Base-by-base conservation (phyloP, 306 rosid species). In the Ormosia emarginata region DNA sequence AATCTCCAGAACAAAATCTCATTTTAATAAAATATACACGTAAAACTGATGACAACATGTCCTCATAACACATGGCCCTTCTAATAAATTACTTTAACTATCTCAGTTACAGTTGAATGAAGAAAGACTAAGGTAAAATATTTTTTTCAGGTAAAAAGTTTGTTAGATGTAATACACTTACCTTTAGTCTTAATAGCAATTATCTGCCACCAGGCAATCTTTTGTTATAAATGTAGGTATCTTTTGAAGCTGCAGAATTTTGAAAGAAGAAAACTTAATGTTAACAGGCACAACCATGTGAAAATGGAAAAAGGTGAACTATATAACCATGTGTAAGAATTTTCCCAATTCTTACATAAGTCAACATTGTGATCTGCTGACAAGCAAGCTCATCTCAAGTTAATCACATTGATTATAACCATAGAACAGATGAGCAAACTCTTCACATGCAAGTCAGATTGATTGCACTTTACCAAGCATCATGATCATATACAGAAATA, bases 151-250 rank as follows among this genome's bases (percentile, higher is more conserved):
- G 46, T 15, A 53, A 65, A 33, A 33, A 7, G 33, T 43, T 65
- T 44, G 10, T 43, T 62, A 15, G 50, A 34, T 68, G 68, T 41
- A 34, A 63, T 52, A 75, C 59, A 53, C 50, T 70, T 56, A 78
- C 67, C 53, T 70, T 6, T 49, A 75, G 63, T 72, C 69, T 66
- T 62, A 71, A 63, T 47, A 58, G 82, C 40, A 75, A 80, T 36
- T 67, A 62, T 69, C 75, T 62, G 8, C 14, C 52, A 67, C 58
- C 37, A 18, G 40, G 9, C 46, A 39, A 62, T 37, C 58, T 77
- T 71, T 63, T 40, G 50, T 47, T 61, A 24, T 18, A 69, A 66
- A 46, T 63, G 86, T 32, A 32, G 56, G 50, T 50, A 46, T 74
- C 62, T 75, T 75, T 56, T 43, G 57, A 39, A 47, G 78, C 75